Evolutionary conservation across 2,329 filamentous ascomycete genomes (phyloP), one percentile per base, ranked within the genome.

Genomic region (Chaetothyriales sp.): DNA sequence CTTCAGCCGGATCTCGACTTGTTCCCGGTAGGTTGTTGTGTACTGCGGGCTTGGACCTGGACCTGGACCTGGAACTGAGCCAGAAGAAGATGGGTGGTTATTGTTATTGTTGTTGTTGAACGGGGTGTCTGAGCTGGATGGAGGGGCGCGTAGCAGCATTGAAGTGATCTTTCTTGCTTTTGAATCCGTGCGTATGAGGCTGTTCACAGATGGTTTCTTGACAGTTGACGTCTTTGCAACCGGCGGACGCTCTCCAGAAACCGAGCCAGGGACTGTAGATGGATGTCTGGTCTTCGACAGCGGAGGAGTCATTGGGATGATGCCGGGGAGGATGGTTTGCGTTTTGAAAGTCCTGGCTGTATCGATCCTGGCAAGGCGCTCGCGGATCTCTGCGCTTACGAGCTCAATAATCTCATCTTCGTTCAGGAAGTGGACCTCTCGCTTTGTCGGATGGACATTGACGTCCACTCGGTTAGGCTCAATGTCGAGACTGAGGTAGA

Each of bases 391-490:
- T 54, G 82, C 79, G 68, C 89, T 95, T 3, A 98, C 81, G 12
- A 79, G 77, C 56, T 92, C 85, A 46, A 92, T 84, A 45, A 98
- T 94, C 60, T 98, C 92, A 56, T 98, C 92, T 64, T 98, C 92
- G 55, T 96, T 95, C 19, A 98, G 74, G 60, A 98, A 96, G 62
- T 96, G 92, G 18, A 98, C 92, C 64, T 98, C 90, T 48, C 87
- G 77, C 66, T 98, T 98, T 0, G 92, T 98, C 0, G 92, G 92
- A 65, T 98, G 92, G 0, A 98, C 84, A 60, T 98, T 98, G 63
- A 98, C 93, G 65, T 98, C 92, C 3, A 98, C 87, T 49, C 90
- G 77, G 22, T 84, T 80, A 1, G 92, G 90, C 59, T 96, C 89
- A 51, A 98, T 94, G 53, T 95, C 85, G 2, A 98, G 75, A 62